These are phyloP conservation scores for Mycena filopes DNA, from an alignment of 768 basidiomycete genomes.

Conservation along the genomic window DNA sequence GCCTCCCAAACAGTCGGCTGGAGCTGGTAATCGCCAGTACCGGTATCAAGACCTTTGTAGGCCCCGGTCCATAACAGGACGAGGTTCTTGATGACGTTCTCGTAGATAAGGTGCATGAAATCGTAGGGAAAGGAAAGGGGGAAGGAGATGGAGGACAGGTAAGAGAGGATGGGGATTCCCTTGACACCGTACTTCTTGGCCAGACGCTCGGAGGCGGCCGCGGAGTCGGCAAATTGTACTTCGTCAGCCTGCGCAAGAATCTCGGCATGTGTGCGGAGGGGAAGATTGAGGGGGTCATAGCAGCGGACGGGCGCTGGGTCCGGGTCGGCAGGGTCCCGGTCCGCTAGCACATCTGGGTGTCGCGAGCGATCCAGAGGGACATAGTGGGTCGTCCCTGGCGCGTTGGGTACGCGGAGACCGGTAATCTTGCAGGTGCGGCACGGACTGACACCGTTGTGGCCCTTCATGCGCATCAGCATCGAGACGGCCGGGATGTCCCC, in stretches of 20 bases:
- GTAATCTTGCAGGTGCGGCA: conserved; percentile 47
- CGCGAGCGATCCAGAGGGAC: conserved; percentile 30
- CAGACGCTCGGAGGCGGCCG: conserved; percentile 27
- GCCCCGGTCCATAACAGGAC: conserved; percentile 47
- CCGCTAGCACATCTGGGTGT: too few species aligned
- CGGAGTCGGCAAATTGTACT: conserved; percentile 31
- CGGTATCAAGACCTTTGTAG: conserved; percentile 33
- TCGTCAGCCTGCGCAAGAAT: conserved; percentile 32
- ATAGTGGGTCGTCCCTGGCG: conserved; percentile 33
- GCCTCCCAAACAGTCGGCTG: conserved; percentile 45
- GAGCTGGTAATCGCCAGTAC: conserved; percentile 39
- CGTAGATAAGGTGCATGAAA: conserved; percentile 56
- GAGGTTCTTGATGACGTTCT: conserved; percentile 48
- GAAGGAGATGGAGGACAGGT: conserved; percentile 46
- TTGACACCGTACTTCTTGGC: conserved; percentile 46
- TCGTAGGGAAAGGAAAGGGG: conserved; percentile 54
- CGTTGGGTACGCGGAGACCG: conserved; percentile 33
- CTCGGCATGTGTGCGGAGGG: conserved; percentile 26
- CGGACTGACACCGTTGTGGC: conserved; percentile 47
- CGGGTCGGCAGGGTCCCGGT: too few species aligned
- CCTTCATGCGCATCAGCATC: conserved; percentile 45
- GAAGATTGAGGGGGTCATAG: conserved; percentile 37
- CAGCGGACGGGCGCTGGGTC: not conserved
- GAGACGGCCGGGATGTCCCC: conserved; percentile 46
- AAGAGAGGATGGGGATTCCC: conserved; percentile 43